A percentile compares a stretch with the other conserved stretches of the same genome.
These are phyloP conservation scores for Cyclotella choctawhatcheeana DNA, from an alignment of 108 stramenopile species.

Conservation along the genomic window DNA sequence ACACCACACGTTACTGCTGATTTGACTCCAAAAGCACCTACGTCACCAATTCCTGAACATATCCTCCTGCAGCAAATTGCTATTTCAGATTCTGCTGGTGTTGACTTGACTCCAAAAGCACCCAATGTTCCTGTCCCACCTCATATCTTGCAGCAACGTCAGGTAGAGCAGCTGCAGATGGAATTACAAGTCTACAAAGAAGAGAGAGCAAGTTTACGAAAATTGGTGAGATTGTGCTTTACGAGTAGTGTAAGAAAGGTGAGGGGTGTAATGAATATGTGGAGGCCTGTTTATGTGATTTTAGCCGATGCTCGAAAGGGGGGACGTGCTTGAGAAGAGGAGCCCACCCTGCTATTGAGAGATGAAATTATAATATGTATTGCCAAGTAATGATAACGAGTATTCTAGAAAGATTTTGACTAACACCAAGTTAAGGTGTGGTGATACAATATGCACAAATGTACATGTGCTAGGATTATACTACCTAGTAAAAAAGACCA, in stretches of 20 bases:
- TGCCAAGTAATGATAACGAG: too few relatives aligned
- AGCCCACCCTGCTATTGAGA: too few relatives aligned
- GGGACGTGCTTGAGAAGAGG: neutral
- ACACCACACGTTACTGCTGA: too few relatives aligned
- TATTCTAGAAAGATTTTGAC: too few relatives aligned
- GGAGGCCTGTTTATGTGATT: constrained; percentile 33
- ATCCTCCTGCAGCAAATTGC: too few relatives aligned
- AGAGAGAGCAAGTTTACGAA: constrained; percentile 25
- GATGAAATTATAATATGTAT: too few relatives aligned
- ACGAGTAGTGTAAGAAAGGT: constrained; percentile 23
- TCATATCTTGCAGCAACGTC: constrained; percentile 25
- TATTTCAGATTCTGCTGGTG: too few relatives aligned
- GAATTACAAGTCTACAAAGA: constrained; percentile 24
- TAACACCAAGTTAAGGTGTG: too few relatives aligned
- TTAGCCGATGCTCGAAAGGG: neutral
- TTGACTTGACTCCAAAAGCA: constrained; percentile 25
- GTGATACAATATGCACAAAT: too few relatives aligned
- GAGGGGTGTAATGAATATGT: constrained; percentile 27
- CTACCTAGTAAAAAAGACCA: too few relatives aligned
- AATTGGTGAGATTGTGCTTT: constrained; percentile 24
- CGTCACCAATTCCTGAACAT: too few relatives aligned
- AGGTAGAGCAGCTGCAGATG: constrained; percentile 26
- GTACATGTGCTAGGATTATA: too few relatives aligned
- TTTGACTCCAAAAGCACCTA: neutral
- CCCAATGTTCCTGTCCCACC: constrained; percentile 20